Percentiles rank a stretch among this genome's conserved stretches.
These are phyloP conservation scores for Conringia planisiliqua DNA, from an alignment of 345 rosid species.

Conservation along the genomic window DNA sequence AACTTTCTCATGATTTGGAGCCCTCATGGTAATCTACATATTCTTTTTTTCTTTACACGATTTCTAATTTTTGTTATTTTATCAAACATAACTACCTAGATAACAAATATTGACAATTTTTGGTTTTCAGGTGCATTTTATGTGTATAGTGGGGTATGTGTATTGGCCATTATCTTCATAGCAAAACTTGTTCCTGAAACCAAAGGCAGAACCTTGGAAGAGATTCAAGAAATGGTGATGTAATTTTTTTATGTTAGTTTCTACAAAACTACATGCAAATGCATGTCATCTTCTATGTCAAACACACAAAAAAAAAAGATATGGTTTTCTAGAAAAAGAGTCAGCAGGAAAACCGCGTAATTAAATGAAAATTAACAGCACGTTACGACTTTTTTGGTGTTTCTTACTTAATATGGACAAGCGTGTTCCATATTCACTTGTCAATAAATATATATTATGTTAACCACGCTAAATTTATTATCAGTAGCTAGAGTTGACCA, in stretches of 20 bases:
- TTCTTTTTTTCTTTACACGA: neutral
- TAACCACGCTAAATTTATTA: too few species aligned
- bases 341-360: neutral
- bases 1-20: constrained; percentile 45
- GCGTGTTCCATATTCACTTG: too few species aligned
- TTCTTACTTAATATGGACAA: too few species aligned
- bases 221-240: constrained; percentile 40
- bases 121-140: constrained; percentile 39
- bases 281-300: neutral
- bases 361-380: too few species aligned
- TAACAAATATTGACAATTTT: neutral
- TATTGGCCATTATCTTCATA: constrained; percentile 36
- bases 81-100: neutral
- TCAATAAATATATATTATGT: too few species aligned
- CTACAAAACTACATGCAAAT: neutral
- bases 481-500: too few species aligned
- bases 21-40: constrained; percentile 28
- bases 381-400: too few species aligned
- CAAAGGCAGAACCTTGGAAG: constrained; percentile 50
- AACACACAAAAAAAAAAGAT: too few species aligned
- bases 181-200: constrained; percentile 48
- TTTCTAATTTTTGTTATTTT: neutral
- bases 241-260: neutral
- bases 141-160: constrained; percentile 38
- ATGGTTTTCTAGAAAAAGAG: too few species aligned